Evolutionary conservation across 1,139 yeast genomes (phyloP).

Genomic region (Blastobotrys apis): DNA sequence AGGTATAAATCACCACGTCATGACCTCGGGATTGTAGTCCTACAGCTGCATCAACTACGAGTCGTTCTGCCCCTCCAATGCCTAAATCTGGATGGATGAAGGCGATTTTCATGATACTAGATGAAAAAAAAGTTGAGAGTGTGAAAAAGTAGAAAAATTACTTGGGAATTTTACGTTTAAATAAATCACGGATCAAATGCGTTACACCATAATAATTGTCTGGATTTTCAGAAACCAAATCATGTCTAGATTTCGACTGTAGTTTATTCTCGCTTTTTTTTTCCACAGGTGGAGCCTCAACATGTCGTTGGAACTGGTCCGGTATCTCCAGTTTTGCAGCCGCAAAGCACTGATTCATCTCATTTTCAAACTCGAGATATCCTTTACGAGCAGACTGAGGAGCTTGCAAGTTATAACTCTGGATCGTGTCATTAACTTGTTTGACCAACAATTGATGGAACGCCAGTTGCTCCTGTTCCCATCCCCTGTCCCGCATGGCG

Average conservation of each 20-base stretch:
- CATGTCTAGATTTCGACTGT: constrained; percentile 18
- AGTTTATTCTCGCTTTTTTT: constrained; percentile 16
- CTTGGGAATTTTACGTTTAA: constrained; percentile 11
- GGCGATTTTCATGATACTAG: constrained; percentile 52
- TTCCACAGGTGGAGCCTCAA: constrained; percentile 13
- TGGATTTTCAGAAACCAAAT: constrained; percentile 26
- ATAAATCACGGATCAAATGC: constrained; percentile 27
- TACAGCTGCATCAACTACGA: constrained; percentile 91
- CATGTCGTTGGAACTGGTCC: constrained; percentile 18
- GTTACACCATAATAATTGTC: constrained; percentile 31
- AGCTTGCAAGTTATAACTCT: constrained; percentile 77
- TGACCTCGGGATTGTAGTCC: constrained; percentile 73
- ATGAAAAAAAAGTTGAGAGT: background rate
- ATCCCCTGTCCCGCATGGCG: constrained; percentile 19
- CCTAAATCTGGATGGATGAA: constrained; percentile 96
- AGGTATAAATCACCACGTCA: constrained; percentile 68
- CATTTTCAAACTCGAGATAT: constrained; percentile 52
- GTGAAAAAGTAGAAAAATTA: background rate
- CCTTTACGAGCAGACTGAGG: constrained; percentile 72
- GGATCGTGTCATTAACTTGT: constrained; percentile 52
- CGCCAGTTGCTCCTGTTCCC: constrained; percentile 39
- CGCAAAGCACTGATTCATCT: constrained; percentile 35
- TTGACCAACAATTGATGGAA: constrained; percentile 46
- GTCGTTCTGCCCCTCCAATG: constrained; percentile 94
- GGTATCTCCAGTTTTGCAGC: constrained; percentile 15